Base-by-base conservation (phyloP, 768 basidiomycete species). In the Boletus tylopilopsis region DNA sequence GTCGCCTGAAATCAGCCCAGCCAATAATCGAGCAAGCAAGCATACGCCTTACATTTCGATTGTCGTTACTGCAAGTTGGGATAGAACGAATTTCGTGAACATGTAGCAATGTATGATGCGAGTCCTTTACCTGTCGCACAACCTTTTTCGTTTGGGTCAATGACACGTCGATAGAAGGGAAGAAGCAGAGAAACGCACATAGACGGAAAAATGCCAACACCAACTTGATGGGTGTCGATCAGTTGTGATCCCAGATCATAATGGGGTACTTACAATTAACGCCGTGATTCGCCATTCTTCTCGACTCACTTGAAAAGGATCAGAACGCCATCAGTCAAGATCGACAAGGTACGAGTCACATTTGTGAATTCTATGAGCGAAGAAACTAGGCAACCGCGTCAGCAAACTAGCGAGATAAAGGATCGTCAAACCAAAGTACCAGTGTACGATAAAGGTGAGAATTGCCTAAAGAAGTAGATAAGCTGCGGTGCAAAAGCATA, bases 401-500 rank as follows among this genome's bases (percentile, higher is more conserved):
- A 44, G n/a, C n/a, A 19, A 30, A 25, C 33, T 2, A 36, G 23
- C 24, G 15, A 4, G n/a, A 5, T 1, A 1, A 16, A 21, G 5
- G 32, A 6, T 5, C 12, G 1, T 21, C 9, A 21, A 33, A 38
- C 13, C n/a, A 25, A 50, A 11, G 15, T 40, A 78, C 76, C 77
- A 75, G 50, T 80, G 78, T 5, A 80, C 77, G 22, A 78, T 66
- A 43, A 78, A 72, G 0, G 77, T 79, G 25, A 77, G 63, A 23
- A 75, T 56, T 1, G 76, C 77, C 76, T 55, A 70, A 70, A 66
- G 0, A 61, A 66, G 45, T 2, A 42, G 25, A 55, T 24, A 45
- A 43, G 11, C 3, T 23, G 22, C 2, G 21, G 29, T 6, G 8
- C 16, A 45, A 30, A 35, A 33, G 1, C n/a, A 42, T n/a, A 34